These are phyloP conservation scores for Leptographium flavum DNA, from an alignment of 2,329 filamentous ascomycete genomes.

Conservation along the genomic window DNA sequence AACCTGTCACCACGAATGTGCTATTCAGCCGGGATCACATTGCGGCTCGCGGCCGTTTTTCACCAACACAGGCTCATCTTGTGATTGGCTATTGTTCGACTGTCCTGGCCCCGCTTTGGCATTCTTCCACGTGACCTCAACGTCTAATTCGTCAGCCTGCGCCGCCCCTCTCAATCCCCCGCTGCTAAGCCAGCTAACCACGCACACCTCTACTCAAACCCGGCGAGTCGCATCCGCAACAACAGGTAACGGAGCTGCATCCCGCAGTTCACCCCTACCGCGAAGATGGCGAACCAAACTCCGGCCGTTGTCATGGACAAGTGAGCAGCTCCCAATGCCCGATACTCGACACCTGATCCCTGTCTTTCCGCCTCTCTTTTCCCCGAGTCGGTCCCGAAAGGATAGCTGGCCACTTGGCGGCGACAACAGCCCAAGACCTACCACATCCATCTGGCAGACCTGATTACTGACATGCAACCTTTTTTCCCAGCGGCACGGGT, in stretches of 20 bases:
- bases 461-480: conserved; percentile 22
- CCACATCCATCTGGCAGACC: neutral
- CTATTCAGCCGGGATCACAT: too few relatives aligned
- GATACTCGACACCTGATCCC: too few relatives aligned
- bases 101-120: neutral
- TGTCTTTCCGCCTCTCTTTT: neutral
- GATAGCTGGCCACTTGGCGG: neutral
- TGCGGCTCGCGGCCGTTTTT: too few relatives aligned
- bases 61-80: too few relatives aligned
- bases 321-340: conserved; percentile 40
- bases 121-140: neutral
- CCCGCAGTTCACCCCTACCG: conserved; percentile 3
- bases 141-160: neutral
- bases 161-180: neutral
- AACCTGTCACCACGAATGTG: too few relatives aligned
- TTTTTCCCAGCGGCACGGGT: conserved; percentile 70
- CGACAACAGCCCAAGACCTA: neutral
- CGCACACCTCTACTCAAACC: neutral
- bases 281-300: conserved; percentile 87
- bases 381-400: neutral
- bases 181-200: neutral
- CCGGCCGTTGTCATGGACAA: conserved; percentile 99
- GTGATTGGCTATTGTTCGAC: too few relatives aligned
- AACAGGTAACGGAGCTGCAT: conserved; percentile 1
- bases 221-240: neutral